phyloP scores from a whole-genome alignment of 352 stramenopile species.

The Thalassiosira exigua region DNA sequence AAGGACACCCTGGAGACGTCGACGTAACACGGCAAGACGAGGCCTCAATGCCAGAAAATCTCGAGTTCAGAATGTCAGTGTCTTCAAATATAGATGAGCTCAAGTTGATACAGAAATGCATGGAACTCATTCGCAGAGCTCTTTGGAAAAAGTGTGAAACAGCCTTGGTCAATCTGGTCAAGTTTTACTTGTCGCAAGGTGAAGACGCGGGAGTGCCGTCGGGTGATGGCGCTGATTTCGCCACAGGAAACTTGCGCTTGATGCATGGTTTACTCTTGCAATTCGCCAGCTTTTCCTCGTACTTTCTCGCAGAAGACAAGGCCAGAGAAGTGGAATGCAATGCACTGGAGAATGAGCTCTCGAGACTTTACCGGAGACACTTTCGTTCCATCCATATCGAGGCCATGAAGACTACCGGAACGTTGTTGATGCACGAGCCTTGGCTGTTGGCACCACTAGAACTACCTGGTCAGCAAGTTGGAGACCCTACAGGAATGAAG shows the following conservation, averaged over 20 bases:
- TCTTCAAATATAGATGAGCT: slow-evolving; percentile 35
- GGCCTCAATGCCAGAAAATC: slow-evolving; percentile 17
- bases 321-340: slow-evolving; percentile 15
- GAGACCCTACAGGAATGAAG: no score
- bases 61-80: slow-evolving; percentile 14
- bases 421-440: slow-evolving; percentile 66
- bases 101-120: slow-evolving; percentile 38
- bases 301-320: slow-evolving; percentile 33
- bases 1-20: slow-evolving; percentile 11
- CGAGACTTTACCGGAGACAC: slow-evolving; percentile 61
- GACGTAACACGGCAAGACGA: no score
- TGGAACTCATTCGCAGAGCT: slow-evolving; percentile 35
- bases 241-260: slow-evolving; percentile 44
- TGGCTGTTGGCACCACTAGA: slow-evolving; percentile 68
- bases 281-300: slow-evolving; percentile 41
- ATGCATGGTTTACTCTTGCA: slow-evolving; percentile 54
- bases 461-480: no score
- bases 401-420: slow-evolving; percentile 77
- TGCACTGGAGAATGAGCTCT: slow-evolving; percentile 44
- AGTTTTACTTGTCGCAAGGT: slow-evolving; percentile 31
- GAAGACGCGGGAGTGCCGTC: slow-evolving; percentile 26
- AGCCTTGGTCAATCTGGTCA: slow-evolving; percentile 43
- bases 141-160: slow-evolving; percentile 54
- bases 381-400: slow-evolving; percentile 76
- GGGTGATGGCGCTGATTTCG: slow-evolving; percentile 35